Percentiles rank a stretch among this genome's conserved stretches.
Conservation (phyloP, 441 rosid genomes). For the Gossypium aridum region DNA sequence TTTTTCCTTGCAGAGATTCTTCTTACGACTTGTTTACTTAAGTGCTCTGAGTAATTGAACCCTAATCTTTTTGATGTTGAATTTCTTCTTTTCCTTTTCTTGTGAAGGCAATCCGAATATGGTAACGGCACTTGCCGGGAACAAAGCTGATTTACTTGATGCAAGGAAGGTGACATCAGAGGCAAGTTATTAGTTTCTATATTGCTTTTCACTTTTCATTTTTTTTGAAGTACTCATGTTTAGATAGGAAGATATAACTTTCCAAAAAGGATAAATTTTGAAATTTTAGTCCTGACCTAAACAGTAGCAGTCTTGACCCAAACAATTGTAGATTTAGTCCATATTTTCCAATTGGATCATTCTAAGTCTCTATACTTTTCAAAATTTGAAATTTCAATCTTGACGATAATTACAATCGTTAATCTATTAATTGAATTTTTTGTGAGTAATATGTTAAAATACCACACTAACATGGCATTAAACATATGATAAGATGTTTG, state of each 20-base stretch:
- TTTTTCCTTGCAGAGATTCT: not conserved
- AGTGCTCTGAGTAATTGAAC: not conserved
- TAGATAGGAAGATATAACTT: not conserved
- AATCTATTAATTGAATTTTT: too few relatives aligned
- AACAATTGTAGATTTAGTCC: too few relatives aligned
- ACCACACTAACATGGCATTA: too few relatives aligned
- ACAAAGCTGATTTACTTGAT: slow-evolving; percentile 84
- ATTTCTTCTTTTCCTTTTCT: not conserved
- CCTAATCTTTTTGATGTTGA: not conserved
- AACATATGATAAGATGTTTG: too few relatives aligned
- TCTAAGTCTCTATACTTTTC: too few relatives aligned
- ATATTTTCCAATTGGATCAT: too few relatives aligned
- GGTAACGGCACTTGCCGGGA: slow-evolving; percentile 95
- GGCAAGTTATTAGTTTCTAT: slow-evolving; percentile 36
- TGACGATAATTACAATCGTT: too few relatives aligned
- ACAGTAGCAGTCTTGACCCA: too few relatives aligned
- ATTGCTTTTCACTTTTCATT: not conserved
- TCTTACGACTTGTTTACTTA: not conserved
- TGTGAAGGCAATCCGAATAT: slow-evolving; percentile 74
- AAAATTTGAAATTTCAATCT: too few relatives aligned
- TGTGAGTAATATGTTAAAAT: too few relatives aligned
- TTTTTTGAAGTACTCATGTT: not conserved
- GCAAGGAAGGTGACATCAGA: slow-evolving; percentile 69
- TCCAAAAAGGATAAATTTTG: not conserved
- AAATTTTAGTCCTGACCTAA: too few relatives aligned